phyloP scores from a whole-genome alignment of 176 grass and related monocot genomes.

The Stipa capillata region DNA sequence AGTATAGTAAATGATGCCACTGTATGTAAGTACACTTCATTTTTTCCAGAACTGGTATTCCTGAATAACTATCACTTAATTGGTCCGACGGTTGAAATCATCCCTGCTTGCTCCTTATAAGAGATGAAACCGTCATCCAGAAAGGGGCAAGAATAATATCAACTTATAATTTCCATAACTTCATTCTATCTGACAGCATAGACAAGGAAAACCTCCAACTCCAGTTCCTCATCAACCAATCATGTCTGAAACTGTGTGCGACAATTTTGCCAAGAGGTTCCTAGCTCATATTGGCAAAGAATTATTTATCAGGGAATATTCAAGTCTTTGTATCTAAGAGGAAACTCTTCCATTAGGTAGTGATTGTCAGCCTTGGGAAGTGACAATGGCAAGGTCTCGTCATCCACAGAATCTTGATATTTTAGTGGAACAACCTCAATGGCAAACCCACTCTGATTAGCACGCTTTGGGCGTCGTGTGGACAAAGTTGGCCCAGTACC shows the following conservation, averaged over 20 bases:
- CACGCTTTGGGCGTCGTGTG: constrained; percentile 24
- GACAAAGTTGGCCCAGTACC: constrained; percentile 26
- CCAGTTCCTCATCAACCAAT: constrained; percentile 17
- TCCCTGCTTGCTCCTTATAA: background rate
- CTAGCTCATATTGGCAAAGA: background rate
- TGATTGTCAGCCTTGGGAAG: constrained; percentile 32
- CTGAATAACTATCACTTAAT: background rate
- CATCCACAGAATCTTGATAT: constrained; percentile 40
- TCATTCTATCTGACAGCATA: background rate
- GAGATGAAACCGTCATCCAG: constrained; percentile 3
- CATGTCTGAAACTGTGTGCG: constrained; percentile 8
- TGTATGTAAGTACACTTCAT: constrained; percentile 8
- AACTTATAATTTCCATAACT: background rate
- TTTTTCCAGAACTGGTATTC: constrained; percentile 10
- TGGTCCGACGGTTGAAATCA: background rate
- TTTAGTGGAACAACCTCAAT: constrained; percentile 38
- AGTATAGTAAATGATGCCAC: constrained; percentile 2
- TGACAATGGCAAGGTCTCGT: constrained; percentile 35
- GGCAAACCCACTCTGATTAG: constrained; percentile 33
- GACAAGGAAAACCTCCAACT: constrained; percentile 4
- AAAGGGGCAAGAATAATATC: background rate
- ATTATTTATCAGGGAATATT: constrained; percentile 19
- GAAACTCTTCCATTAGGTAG: constrained; percentile 25
- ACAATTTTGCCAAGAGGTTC: background rate
- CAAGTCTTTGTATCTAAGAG: constrained; percentile 48